Conservation (phyloP, 148 eudicot species). For the Rhododendron mucronatum region DNA sequence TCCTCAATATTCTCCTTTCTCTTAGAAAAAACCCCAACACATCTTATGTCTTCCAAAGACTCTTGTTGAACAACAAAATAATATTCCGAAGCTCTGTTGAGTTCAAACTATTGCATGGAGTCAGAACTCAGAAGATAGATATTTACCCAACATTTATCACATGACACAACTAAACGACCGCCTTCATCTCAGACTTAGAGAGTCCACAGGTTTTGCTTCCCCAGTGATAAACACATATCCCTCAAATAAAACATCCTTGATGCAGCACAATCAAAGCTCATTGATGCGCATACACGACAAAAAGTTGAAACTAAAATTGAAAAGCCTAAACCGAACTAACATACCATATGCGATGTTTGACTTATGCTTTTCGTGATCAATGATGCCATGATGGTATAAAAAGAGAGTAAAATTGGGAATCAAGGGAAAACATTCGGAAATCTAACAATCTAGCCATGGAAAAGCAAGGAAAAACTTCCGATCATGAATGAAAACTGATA, state of each 20-base stretch:
- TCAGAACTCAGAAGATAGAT: background rate
- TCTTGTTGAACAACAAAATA: background rate
- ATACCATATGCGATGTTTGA: background rate
- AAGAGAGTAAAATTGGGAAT: background rate
- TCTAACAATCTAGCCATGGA: background rate
- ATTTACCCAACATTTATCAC: background rate
- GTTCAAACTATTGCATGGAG: background rate
- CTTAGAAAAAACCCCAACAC: background rate
- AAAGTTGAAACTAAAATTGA: background rate
- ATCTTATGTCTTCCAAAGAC: background rate
- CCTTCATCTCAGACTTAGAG: background rate
- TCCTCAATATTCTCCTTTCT: background rate
- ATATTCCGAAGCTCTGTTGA: background rate
- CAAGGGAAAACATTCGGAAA: background rate
- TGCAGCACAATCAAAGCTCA: background rate
- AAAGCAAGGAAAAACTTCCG: too few relatives aligned
- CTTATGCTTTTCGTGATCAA: background rate
- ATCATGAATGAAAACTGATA: too few relatives aligned
- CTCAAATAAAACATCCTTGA: background rate
- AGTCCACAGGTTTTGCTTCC: background rate
- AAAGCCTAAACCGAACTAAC: background rate
- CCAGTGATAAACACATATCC: background rate
- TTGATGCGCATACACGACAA: background rate
- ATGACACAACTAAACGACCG: background rate
- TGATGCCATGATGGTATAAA: background rate